Conservation (phyloP, 352 stramenopile species). For the Globisporangium carolinianum region DNA sequence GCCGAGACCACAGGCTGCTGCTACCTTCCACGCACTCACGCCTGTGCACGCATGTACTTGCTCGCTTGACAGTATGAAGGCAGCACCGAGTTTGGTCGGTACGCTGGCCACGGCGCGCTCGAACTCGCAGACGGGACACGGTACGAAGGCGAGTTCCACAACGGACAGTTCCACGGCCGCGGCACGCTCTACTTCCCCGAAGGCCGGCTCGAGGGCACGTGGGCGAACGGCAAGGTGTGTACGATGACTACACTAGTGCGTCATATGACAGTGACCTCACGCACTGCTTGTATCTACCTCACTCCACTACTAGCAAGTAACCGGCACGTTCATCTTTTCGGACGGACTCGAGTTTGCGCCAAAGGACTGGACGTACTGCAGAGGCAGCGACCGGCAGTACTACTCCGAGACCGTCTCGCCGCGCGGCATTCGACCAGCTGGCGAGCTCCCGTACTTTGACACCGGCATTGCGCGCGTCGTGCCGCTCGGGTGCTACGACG, state of each 20-base stretch:
- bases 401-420: constrained; percentile 59
- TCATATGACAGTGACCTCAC: too few species aligned
- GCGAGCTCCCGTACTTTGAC: constrained; percentile 71
- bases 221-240: constrained; percentile 58
- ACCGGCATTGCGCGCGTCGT: constrained; percentile 54
- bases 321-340: constrained; percentile 71
- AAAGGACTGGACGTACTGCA: constrained; percentile 61
- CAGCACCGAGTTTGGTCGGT: constrained; percentile 47
- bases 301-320: constrained; percentile 39
- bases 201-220: constrained; percentile 61
- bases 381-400: constrained; percentile 49
- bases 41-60: too few species aligned
- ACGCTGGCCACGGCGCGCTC: constrained; percentile 46
- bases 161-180: constrained; percentile 72
- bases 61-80: constrained; percentile 41
- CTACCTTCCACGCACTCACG: too few species aligned
- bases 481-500: constrained; percentile 65
- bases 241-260: background rate
- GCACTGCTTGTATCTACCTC: background rate
- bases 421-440: constrained; percentile 38
- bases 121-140: constrained; percentile 52
- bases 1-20: background rate
- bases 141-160: constrained; percentile 78
- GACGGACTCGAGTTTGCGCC: constrained; percentile 65
- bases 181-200: constrained; percentile 66